Evolutionary conservation across 2,329 filamentous ascomycete species (phyloP).

Genomic region (Cladorrhinum sp.): DNA sequence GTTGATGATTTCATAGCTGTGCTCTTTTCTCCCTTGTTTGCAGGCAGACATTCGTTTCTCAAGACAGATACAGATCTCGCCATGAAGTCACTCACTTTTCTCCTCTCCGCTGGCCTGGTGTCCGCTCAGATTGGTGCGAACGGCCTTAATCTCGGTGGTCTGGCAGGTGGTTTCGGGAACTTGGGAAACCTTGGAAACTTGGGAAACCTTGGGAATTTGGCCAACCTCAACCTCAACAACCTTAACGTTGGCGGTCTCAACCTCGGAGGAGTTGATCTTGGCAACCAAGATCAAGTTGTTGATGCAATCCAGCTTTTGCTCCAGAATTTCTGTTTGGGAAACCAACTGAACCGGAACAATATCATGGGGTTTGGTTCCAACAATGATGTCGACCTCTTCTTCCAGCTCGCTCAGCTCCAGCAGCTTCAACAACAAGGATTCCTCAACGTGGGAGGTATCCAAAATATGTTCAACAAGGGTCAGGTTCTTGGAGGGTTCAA

Average conservation of each 20-base stretch:
- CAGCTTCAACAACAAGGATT: conserved; percentile 33
- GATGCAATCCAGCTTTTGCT: conserved; percentile 33
- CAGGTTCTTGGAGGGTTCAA: conserved; percentile 26
- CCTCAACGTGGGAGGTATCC: conserved; percentile 28
- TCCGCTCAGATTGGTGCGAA: conserved; percentile 22
- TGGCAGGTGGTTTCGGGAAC: conserved; percentile 1
- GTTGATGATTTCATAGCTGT: not conserved
- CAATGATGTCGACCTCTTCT: conserved; percentile 32
- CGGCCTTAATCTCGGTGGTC: conserved; percentile 11
- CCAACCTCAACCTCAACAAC: conserved; percentile 21
- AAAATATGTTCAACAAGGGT: conserved; percentile 31
- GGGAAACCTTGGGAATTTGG: conserved; percentile 9
- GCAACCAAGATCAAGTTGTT: conserved; percentile 30
- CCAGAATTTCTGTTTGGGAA: conserved; percentile 30
- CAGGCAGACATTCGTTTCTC: conserved; percentile 3
- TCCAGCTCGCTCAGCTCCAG: conserved; percentile 34
- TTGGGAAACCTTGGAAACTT: conserved; percentile 8
- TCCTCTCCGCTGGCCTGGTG: conserved; percentile 32
- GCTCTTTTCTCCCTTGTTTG: conserved; percentile 5
- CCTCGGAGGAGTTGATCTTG: conserved; percentile 31
- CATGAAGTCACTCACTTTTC: conserved; percentile 28
- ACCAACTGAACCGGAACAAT: conserved; percentile 27
- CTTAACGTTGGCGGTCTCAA: conserved; percentile 29
- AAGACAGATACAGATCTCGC: conserved; percentile 2
- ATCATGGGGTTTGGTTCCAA: conserved; percentile 27